Base-by-base conservation (phyloP, 176 grass and related monocot species). In the Tillandsia fasciculata region DNA sequence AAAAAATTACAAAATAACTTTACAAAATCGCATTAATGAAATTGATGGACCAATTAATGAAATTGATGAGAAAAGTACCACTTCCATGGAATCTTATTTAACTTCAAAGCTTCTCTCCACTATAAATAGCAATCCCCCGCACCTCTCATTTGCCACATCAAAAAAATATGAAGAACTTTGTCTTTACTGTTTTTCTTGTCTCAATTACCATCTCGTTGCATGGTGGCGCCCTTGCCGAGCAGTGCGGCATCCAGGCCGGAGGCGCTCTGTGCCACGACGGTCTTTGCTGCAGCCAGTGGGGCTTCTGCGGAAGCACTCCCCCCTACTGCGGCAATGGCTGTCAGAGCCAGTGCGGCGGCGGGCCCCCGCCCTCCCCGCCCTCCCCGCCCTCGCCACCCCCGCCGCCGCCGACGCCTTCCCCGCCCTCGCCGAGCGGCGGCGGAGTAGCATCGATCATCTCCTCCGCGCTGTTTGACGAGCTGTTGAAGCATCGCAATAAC, bases 221-320 rank as follows among this genome's bases (percentile, higher is more conserved):
- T 65, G 20, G 20, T 20, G 24, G 23, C 6, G 54, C 54, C 3
- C 56, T 22, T 11, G 83, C 51, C 8, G 23, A 79, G 68, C 73
- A 82, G 50, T 87, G 84, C 72, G 84, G 84, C 0, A 2, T 18
- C 1, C 76, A 82, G 63, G 84, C 79, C 13, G 79, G 76, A 17
- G 79, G 84, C 0, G 63, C 72, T 3, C 1, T 49, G 2, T 87
- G 85, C 80, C 64, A 76, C 42, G 59, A 64, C 54, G 67, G 72
- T 49, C 72, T 79, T 11, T 87, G 85, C 69, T 87, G 85, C 76
- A 87, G 85, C 85, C 9, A 18, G 0, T 83, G 0, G 0, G 85
- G 85, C 13, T 87, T 42, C 26, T 87, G 80, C 67, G 85, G 85
- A 53, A 27, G 64, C 76, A 80, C 76, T 10, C 0, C n/a, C 0